Conservation (phyloP, 768 basidiomycete species). For the Naganishia onofrii region DNA sequence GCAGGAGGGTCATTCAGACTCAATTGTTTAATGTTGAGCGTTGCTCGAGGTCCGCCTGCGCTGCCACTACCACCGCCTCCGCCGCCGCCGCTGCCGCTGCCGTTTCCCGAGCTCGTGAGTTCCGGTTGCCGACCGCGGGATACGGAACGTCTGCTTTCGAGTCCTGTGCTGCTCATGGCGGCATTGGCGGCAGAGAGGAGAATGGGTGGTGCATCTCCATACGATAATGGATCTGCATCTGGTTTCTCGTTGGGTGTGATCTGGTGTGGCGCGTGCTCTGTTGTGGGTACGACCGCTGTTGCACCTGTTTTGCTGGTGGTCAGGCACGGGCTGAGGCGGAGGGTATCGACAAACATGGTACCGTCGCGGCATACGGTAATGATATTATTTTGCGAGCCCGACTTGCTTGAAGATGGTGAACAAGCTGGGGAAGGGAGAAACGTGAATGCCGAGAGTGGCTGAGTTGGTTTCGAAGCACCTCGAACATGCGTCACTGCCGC, state of each 20-base stretch:
- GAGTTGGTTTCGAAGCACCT: constrained; percentile 38
- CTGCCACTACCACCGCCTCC: too few relatives aligned
- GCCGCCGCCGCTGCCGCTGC: background rate
- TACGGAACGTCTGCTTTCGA: constrained; percentile 8
- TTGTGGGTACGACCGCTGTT: background rate
- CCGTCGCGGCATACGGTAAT: constrained; percentile 46
- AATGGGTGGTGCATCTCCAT: background rate
- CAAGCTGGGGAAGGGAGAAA: constrained; percentile 29
- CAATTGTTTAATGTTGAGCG: constrained; percentile 17
- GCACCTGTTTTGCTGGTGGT: constrained; percentile 15
- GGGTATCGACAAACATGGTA: constrained; percentile 43
- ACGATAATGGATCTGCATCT: background rate
- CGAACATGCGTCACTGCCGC: constrained; percentile 24
- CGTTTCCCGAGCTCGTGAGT: background rate
- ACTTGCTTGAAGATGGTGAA: background rate
- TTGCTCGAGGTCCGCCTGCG: constrained; percentile 4
- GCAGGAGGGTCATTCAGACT: constrained; percentile 8
- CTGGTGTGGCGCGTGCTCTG: background rate
- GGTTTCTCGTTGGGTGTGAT: background rate
- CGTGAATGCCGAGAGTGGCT: constrained; percentile 42
- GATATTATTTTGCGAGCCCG: constrained; percentile 32
- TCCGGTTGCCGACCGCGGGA: constrained; percentile 9
- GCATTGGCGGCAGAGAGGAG: constrained; percentile 1
- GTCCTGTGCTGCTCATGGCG: background rate
- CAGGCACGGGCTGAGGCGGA: constrained; percentile 35